Conservation (phyloP, 108 stramenopile genomes). For the Cylindrotheca closterium region DNA sequence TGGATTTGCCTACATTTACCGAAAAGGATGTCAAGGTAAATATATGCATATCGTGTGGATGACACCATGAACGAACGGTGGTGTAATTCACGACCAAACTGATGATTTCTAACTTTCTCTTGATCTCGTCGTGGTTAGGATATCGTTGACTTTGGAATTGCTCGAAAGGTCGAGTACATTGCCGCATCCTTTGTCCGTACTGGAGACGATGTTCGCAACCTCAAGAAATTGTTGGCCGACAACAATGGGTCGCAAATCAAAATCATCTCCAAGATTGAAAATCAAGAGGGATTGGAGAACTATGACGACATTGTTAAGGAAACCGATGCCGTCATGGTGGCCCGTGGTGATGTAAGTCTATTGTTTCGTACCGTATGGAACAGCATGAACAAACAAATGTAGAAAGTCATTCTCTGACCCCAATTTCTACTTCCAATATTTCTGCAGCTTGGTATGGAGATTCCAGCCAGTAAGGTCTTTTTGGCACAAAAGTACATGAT, state of each 20-base stretch:
- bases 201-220: conserved; percentile 79
- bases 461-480: conserved; percentile 94
- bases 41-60: no score
- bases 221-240: conserved; percentile 87
- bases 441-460: conserved; percentile 99
- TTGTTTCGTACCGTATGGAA: not conserved
- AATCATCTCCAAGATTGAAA: conserved; percentile 98
- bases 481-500: conserved; percentile 94
- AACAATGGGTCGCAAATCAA: conserved; percentile 86
- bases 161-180: conserved; percentile 92
- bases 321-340: conserved; percentile 98
- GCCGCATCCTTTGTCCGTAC: conserved; percentile 96
- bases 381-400: not conserved
- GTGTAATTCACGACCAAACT: no score
- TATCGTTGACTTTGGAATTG: conserved; percentile 87
- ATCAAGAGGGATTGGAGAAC: conserved; percentile 93
- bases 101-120: no score
- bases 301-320: conserved; percentile 87
- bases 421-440: conserved; percentile 12
- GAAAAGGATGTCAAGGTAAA: conserved; percentile 94
- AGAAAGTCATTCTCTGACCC: not conserved
- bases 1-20: conserved; percentile 85
- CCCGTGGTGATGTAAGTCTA: conserved; percentile 91
- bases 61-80: no score
- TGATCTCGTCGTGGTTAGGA: no score